Conservation (phyloP, 1,284 basidiomycete genomes). For the Athelia psychrophila region DNA sequence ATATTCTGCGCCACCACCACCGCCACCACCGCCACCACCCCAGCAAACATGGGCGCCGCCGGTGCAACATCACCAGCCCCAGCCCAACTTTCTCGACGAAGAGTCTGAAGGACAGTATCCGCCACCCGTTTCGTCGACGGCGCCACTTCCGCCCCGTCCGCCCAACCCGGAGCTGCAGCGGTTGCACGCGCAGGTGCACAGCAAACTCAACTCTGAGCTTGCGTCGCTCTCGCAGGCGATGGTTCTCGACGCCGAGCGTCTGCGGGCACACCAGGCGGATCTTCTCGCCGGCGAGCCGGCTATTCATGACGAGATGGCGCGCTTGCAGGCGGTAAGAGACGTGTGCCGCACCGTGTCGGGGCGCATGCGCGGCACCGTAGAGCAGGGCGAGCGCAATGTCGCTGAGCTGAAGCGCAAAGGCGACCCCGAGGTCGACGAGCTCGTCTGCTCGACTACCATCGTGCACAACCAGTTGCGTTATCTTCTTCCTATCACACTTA, state of each 20-base stretch:
- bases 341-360: constrained; percentile 82
- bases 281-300: constrained; percentile 89
- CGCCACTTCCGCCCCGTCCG: constrained; percentile 72
- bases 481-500: constrained; percentile 7
- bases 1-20: constrained; percentile 11
- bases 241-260: constrained; percentile 67
- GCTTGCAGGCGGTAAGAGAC: constrained; percentile 92
- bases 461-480: constrained; percentile 89
- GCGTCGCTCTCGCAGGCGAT: constrained; percentile 65
- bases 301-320: constrained; percentile 92
- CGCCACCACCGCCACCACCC: constrained; percentile 20
- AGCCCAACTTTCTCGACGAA: constrained; percentile 50
- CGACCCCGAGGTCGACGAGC: constrained; percentile 87
- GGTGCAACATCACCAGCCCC: constrained; percentile 21
- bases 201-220: constrained; percentile 72
- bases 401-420: constrained; percentile 69
- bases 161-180: constrained; percentile 86
- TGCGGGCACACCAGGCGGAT: constrained; percentile 80
- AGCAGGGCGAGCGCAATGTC: constrained; percentile 65
- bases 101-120: constrained; percentile 27
- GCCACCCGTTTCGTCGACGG: constrained; percentile 23
- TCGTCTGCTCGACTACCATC: constrained; percentile 92
- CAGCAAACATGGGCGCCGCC: constrained; percentile 18
- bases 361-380: constrained; percentile 62
- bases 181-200: constrained; percentile 80